Base-by-base conservation (phyloP, 306 rosid genomes). In the Medicago arabica region DNA sequence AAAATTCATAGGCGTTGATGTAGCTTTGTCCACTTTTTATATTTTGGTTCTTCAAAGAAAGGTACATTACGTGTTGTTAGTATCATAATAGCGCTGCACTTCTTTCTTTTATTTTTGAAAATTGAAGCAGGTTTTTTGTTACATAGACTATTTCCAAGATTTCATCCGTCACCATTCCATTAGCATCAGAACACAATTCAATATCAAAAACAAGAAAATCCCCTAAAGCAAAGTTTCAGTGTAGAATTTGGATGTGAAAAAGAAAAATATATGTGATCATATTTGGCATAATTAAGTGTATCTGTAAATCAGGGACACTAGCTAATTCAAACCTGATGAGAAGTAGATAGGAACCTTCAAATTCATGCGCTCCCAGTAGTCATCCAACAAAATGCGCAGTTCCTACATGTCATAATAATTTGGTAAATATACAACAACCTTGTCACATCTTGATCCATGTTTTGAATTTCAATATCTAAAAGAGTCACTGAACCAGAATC, bases 301-400 rank as follows among this genome's bases (percentile, higher is more conserved):
- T 34, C 40, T 75, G 81, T 61, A 67, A n/a, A 16, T 18, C 12
- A 39, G 21, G 76, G 18, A 63, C 8, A 19, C 47, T 50, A 38
- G 76, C 66, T 18, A 31, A 54, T 21, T 49, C 82, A 67, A 72
- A 94, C 98, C 97, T 87, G 97, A 86, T 61, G 97, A 95, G 82
- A 90, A 88, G 79, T 95, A 95, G 68, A 95, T 95, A 39, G 97
- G 98, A 89, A 95, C 83, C 85, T 90, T 87, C 82, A 92, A 85
- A 87, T 87, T 88, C 97, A 89, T 90, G 68, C 98, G 97, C 77
- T 89, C 89, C 97, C 98, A 95, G 80, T 95, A 92, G 81, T 95
- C 95, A 62, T 95, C 97, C 89, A 95, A 86, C 83, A 95, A 89
- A 85, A 95, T 90, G 83, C 97, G 92, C 44, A 95, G 88, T 81